Evolutionary conservation across 352 stramenopile genomes (phyloP).

Genomic region (Globisporangium paroecandrum): DNA sequence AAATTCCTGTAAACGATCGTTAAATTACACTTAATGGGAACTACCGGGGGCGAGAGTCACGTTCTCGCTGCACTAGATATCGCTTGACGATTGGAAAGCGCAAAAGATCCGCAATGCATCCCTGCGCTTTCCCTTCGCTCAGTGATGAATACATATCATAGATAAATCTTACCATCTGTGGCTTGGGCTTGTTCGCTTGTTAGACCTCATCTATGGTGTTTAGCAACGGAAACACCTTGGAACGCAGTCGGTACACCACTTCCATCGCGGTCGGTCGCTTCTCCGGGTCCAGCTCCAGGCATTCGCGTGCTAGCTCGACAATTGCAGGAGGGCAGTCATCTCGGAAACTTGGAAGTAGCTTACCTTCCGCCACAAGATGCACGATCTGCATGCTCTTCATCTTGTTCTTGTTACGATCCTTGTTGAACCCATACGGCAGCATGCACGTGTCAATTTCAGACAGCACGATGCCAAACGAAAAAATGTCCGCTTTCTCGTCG

Average conservation of each 20-base stretch:
- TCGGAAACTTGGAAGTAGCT: constrained; percentile 69
- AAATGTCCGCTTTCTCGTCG: constrained; percentile 77
- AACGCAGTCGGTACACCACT: constrained; percentile 60
- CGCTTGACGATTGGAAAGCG: not conserved
- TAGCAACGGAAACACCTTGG: constrained; percentile 44
- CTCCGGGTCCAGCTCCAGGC: constrained; percentile 57
- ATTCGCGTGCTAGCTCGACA: constrained; percentile 51
- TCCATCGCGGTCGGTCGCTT: constrained; percentile 67
- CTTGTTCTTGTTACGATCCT: constrained; percentile 44
- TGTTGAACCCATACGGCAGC: constrained; percentile 66
- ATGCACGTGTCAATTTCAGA: constrained; percentile 77
- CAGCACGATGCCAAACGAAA: constrained; percentile 70
- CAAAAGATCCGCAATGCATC: not conserved
- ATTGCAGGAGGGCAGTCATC: constrained; percentile 57
- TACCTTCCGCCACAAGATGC: constrained; percentile 73
- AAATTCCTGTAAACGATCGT: constrained; percentile 3
- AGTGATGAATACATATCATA: constrained; percentile 14
- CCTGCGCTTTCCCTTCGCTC: not conserved
- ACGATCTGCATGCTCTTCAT: constrained; percentile 84
- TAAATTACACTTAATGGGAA: constrained; percentile 5
- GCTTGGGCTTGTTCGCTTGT: not conserved
- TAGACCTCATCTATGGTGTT: not conserved
- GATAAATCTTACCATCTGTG: constrained; percentile 6
- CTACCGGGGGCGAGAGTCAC: not conserved
- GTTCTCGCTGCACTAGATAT: constrained; percentile 2